These are phyloP conservation scores for Salvia miltiorrhiza DNA, from an alignment of 257 asterid species.

Conservation along the genomic window DNA sequence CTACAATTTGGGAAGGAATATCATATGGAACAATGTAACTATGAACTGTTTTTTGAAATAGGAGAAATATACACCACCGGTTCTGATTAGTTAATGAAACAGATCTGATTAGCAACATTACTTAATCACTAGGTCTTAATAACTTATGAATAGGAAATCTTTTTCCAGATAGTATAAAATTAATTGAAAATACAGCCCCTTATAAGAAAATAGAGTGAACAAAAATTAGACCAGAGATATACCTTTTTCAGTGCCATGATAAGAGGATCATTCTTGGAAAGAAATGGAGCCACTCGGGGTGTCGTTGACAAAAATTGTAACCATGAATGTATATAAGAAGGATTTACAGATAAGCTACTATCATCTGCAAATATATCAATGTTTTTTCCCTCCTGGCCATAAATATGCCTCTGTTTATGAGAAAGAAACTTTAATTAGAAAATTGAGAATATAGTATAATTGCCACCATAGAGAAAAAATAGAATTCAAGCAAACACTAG, in stretches of 20 bases:
- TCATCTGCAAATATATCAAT: conserved; percentile 69
- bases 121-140: not conserved
- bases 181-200: not conserved
- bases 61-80: not conserved
- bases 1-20: not conserved
- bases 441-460: not conserved
- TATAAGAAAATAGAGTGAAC: not conserved
- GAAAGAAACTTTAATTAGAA: conserved; percentile 15
- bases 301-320: conserved; percentile 72
- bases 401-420: conserved; percentile 68
- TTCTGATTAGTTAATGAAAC: not conserved
- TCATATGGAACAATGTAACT: not conserved
- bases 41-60: conserved; percentile 16
- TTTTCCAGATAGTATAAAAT: not conserved
- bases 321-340: conserved; percentile 81
- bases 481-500: not conserved
- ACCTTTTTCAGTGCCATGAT: conserved; percentile 85
- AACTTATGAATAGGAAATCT: no score
- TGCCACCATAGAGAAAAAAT: not conserved
- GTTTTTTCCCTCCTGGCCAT: conserved; percentile 58
- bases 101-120: not conserved
- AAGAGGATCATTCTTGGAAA: conserved; percentile 67
- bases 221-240: conserved; percentile 3
- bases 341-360: conserved; percentile 81
- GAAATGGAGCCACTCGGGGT: conserved; percentile 84